These are phyloP conservation scores for Botryosphaeria dothidea DNA, from an alignment of 2,329 filamentous ascomycete species.

Conservation along the genomic window DNA sequence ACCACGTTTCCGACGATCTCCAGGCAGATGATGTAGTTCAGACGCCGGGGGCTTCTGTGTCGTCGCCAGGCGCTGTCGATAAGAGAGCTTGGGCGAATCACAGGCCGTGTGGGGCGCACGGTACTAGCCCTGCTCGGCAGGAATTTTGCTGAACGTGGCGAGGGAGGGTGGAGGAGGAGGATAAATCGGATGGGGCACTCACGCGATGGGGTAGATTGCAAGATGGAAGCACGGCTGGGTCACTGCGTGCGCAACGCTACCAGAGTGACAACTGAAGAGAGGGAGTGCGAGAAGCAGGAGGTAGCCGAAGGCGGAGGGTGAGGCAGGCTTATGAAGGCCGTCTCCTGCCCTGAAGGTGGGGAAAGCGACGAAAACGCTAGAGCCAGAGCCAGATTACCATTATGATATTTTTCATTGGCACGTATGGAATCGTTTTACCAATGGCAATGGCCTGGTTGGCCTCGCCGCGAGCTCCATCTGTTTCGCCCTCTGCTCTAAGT, in stretches of 20 bases:
- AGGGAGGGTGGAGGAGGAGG: conserved; percentile 2
- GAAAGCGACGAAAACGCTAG: conserved; percentile 14
- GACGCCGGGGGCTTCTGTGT: conserved; percentile 6
- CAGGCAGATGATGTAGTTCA: conserved; percentile 16
- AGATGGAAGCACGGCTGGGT: background rate
- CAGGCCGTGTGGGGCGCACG: conserved; percentile 7
- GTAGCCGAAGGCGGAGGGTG: conserved; percentile 5
- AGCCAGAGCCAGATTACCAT: conserved; percentile 19
- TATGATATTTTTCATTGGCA: conserved; percentile 18
- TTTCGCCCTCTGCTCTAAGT: background rate
- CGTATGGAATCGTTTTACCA: conserved; percentile 5
- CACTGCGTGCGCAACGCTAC: conserved; percentile 19
- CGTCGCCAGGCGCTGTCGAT: conserved; percentile 15
- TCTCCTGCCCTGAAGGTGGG: conserved; percentile 17
- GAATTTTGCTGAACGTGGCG: conserved; percentile 11
- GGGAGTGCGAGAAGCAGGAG: conserved; percentile 11
- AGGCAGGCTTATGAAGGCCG: conserved; percentile 18
- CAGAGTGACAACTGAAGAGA: conserved; percentile 6
- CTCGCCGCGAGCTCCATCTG: background rate
- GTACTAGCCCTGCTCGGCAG: conserved; percentile 17
- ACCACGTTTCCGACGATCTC: conserved; percentile 16
- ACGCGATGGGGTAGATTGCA: conserved; percentile 1
- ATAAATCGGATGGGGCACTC: background rate
- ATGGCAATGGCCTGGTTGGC: conserved; percentile 14
- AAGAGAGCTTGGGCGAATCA: conserved; percentile 22